Percentiles rank a stretch among this genome's conserved stretches.
These are phyloP conservation scores for Fusarium tricinctum DNA, from an alignment of 2,329 filamentous ascomycete species.

Conservation along the genomic window DNA sequence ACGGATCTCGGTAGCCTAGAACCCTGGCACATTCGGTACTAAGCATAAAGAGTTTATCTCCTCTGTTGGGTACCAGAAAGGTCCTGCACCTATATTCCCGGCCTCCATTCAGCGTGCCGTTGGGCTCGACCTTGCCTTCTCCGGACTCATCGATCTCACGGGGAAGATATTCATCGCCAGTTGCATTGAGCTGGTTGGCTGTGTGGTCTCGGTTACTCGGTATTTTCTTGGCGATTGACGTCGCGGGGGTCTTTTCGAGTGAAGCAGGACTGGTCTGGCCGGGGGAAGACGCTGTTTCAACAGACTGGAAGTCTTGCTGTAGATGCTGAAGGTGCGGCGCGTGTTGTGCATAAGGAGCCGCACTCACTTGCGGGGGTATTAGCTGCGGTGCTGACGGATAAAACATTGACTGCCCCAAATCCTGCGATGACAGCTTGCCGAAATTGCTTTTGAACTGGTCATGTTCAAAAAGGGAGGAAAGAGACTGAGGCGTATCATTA, in stretches of 20 bases:
- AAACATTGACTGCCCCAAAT: no score
- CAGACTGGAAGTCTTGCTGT: no score
- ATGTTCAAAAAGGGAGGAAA: no score
- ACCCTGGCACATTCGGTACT: conserved; percentile 97
- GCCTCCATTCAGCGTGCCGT: conserved; percentile 83
- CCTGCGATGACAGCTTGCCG: no score
- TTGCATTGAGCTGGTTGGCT: conserved; percentile 90
- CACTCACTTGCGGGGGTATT: no score
- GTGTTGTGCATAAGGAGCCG: no score
- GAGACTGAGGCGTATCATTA: no score
- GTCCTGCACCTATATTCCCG: conserved; percentile 94
- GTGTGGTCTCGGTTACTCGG: conserved; percentile 98
- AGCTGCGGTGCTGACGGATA: no score
- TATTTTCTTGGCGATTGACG: conserved; percentile 89
- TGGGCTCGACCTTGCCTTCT: conserved; percentile 90
- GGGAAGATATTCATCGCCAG: conserved; percentile 94
- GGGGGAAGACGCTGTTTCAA: no score
- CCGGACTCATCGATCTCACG: conserved; percentile 93
- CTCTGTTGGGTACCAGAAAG: conserved; percentile 92
- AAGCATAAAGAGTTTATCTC: conserved; percentile 97
- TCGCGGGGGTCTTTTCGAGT: conserved; percentile 72
- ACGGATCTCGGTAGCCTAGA: conserved; percentile 95
- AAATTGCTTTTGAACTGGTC: no score
- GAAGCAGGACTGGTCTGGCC: no score
- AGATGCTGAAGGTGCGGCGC: no score